phyloP scores from a whole-genome alignment of 2,329 filamentous ascomycete species.

The Dothiorella sarmentorum region DNA sequence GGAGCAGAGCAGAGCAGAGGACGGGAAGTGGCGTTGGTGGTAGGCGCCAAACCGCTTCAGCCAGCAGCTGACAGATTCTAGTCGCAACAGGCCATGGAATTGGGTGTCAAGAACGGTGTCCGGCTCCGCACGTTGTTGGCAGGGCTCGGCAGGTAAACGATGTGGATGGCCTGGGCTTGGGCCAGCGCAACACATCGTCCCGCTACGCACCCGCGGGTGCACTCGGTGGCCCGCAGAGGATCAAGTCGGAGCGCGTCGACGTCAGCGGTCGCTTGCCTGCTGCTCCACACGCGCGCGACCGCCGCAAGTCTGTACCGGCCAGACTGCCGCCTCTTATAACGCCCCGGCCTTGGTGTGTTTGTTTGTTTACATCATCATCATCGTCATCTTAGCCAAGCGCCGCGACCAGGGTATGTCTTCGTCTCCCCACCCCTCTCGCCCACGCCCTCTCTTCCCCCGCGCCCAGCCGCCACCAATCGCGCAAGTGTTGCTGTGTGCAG shows the following conservation, averaged over 20 bases:
- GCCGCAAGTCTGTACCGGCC: not conserved
- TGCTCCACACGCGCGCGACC: conserved; percentile 3
- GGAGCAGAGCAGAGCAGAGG: not conserved
- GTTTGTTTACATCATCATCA: conserved; percentile 17
- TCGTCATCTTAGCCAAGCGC: not conserved
- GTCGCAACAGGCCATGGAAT: not conserved
- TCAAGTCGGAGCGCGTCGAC: not conserved
- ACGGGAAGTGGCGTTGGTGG: not conserved
- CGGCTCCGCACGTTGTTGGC: not conserved
- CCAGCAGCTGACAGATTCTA: not conserved
- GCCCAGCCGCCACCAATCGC: conserved; percentile 1
- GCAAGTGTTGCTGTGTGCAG: conserved; percentile 13
- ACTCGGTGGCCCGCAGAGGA: not conserved
- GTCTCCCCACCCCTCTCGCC: not conserved
- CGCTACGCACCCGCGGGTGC: not conserved
- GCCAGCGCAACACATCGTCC: conserved; percentile 5
- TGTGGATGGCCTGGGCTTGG: not conserved
- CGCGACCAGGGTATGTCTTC: conserved; percentile 3
- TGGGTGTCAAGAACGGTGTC: not conserved
- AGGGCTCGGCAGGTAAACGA: not conserved
- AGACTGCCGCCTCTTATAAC: not conserved
- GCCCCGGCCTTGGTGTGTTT: not conserved
- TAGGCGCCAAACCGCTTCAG: not conserved
- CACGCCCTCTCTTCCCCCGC: not conserved
- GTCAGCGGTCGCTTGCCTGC: conserved; percentile 1